These are phyloP conservation scores for Meyerozyma athensensis DNA, from an alignment of 1,139 yeast genomes.

Conservation along the genomic window DNA sequence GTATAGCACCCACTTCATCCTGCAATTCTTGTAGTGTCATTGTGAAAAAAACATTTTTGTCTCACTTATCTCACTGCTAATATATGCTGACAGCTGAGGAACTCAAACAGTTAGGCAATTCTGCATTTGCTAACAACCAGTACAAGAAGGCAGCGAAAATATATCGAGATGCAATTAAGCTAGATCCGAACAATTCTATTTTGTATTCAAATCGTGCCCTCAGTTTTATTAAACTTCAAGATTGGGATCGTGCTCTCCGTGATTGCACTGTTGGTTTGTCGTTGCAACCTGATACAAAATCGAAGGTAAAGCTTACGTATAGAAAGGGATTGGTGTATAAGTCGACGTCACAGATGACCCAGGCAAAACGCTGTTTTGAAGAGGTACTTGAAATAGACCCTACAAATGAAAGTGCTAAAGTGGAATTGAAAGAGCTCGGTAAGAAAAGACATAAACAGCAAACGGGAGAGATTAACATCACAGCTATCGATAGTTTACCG, in stretches of 20 bases:
- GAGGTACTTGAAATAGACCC: constrained; percentile 46
- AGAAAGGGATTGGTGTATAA: constrained; percentile 50
- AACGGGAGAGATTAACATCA: constrained; percentile 19
- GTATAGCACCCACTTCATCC: constrained; percentile 82
- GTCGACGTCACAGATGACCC: constrained; percentile 24
- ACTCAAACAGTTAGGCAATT: constrained; percentile 58
- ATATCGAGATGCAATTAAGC: constrained; percentile 61
- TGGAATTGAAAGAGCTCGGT: constrained; percentile 19
- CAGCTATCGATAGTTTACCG: constrained; percentile 48
- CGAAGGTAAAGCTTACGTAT: constrained; percentile 50
- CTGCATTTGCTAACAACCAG: constrained; percentile 52
- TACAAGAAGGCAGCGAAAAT: constrained; percentile 53
- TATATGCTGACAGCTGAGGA: constrained; percentile 18
- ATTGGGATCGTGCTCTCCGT: constrained; percentile 51
- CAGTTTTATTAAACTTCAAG: constrained; percentile 54
- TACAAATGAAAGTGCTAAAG: constrained; percentile 28
- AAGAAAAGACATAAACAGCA: constrained; percentile 10
- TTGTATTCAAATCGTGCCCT: constrained; percentile 79
- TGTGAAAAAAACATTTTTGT: not conserved
- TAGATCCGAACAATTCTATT: constrained; percentile 55
- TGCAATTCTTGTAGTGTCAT: constrained; percentile 53
- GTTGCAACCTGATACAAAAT: constrained; percentile 25
- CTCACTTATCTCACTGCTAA: not conserved
- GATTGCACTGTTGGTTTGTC: constrained; percentile 59
- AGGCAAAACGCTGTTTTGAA: constrained; percentile 34